A percentile compares a stretch with the other conserved stretches of the same genome.
Conservation (phyloP, 2,329 filamentous ascomycete species). For the Fusarium lateritium region DNA sequence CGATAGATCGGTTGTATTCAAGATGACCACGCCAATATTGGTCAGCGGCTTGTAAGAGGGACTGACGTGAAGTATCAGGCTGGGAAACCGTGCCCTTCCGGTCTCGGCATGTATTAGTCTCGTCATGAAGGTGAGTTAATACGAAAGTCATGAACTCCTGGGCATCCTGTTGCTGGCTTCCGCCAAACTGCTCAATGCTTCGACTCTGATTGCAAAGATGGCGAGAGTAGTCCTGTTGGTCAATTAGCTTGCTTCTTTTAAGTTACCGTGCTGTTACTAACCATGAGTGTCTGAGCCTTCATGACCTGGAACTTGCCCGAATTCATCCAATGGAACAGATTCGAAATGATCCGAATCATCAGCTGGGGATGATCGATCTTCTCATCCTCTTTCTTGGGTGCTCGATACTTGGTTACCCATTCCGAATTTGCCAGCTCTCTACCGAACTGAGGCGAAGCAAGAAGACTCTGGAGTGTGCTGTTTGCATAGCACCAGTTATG, state of each 20-base stretch:
- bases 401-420: slow-evolving; percentile 76
- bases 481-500: slow-evolving; percentile 93
- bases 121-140: slow-evolving; percentile 85
- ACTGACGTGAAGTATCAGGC: slow-evolving; percentile 53
- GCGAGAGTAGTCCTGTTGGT: slow-evolving; percentile 67
- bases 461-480: slow-evolving; percentile 86
- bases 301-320: slow-evolving; percentile 65
- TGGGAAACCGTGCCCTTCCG: slow-evolving; percentile 51
- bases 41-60: slow-evolving; percentile 70
- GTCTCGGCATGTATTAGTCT: slow-evolving; percentile 78
- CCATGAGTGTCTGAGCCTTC: slow-evolving; percentile 70
- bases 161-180: slow-evolving; percentile 87
- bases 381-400: slow-evolving; percentile 75
- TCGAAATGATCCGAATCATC: slow-evolving; percentile 72
- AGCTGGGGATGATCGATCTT: slow-evolving; percentile 68
- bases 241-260: slow-evolving; percentile 42
- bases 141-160: slow-evolving; percentile 91
- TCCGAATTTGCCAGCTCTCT: slow-evolving; percentile 71
- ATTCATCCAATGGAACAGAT: slow-evolving; percentile 71
- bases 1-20: slow-evolving; percentile 79
- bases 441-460: slow-evolving; percentile 79
- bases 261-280: slow-evolving; percentile 54
- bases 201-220: slow-evolving; percentile 54
- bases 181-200: slow-evolving; percentile 70
- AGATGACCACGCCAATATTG: slow-evolving; percentile 83